phyloP scores from a whole-genome alignment of 2,329 filamentous ascomycete species.

The Pseudocercospora macadamiae region DNA sequence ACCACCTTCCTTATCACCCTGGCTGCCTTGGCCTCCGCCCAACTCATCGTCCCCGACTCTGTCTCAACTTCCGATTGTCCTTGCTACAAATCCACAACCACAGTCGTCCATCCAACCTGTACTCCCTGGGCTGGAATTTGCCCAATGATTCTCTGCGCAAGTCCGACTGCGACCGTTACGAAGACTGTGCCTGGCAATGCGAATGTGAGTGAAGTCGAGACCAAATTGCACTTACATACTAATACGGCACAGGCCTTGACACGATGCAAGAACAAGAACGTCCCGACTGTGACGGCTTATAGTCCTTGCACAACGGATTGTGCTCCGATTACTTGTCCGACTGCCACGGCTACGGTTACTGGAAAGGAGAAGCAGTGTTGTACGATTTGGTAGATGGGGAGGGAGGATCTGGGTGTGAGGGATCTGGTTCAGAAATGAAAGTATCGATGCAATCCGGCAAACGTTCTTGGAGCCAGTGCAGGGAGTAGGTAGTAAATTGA shows the following conservation, averaged over 20 bases:
- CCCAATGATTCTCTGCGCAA: conserved; percentile 14
- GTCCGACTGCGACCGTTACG: conserved; percentile 14
- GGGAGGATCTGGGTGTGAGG: background rate
- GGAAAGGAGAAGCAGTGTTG: conserved; percentile 13
- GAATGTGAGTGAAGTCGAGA: background rate
- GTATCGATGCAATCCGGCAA: too few species aligned
- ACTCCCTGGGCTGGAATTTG: conserved; percentile 14
- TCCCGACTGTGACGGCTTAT: conserved; percentile 12
- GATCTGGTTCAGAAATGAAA: too few species aligned
- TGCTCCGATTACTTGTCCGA: conserved; percentile 20
- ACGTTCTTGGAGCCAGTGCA: too few species aligned
- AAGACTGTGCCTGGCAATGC: background rate
- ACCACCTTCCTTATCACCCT: background rate
- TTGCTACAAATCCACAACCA: conserved; percentile 18
- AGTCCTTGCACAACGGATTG: conserved; percentile 15
- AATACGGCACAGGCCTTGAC: background rate
- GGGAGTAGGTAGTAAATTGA: too few species aligned
- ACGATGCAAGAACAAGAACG: conserved; percentile 5
- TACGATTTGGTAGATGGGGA: background rate
- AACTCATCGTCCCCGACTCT: background rate
- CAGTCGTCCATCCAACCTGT: conserved; percentile 14
- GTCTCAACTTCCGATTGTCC: conserved; percentile 5
- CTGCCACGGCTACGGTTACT: conserved; percentile 15
- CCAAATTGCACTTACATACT: background rate
- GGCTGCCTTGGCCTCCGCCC: background rate